Percentiles rank a stretch among this genome's conserved stretches.
Evolutionary conservation across 768 basidiomycete genomes (phyloP).

Genomic region (Pilatotrama ljubarskyi): DNA sequence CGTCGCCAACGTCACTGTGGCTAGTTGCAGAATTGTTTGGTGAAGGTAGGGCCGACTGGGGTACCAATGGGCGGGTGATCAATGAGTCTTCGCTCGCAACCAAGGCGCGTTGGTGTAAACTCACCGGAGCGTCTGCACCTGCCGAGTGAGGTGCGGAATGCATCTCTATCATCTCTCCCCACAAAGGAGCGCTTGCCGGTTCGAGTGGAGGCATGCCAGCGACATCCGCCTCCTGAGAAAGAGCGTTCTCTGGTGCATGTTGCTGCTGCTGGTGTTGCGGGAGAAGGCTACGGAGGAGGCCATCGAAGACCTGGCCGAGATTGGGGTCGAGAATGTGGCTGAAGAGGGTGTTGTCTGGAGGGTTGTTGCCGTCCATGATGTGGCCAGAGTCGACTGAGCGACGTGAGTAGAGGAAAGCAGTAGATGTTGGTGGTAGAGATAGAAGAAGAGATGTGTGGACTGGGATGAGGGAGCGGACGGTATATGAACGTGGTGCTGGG

Average conservation of each 20-base stretch:
- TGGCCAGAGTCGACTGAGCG: slow-evolving; percentile 1
- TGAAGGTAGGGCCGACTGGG: not conserved
- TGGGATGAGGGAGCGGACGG: not conserved
- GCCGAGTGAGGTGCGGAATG: not conserved
- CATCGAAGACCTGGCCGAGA: slow-evolving; percentile 10
- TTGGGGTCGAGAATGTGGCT: slow-evolving; percentile 18
- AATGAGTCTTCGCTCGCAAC: not conserved
- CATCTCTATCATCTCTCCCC: not conserved
- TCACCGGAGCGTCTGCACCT: not conserved
- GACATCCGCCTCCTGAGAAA: not conserved
- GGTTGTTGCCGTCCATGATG: slow-evolving; percentile 24
- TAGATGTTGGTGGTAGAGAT: slow-evolving; percentile 16
- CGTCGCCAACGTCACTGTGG: slow-evolving; percentile 1
- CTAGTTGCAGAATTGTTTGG: not conserved
- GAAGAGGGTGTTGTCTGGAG: slow-evolving; percentile 12
- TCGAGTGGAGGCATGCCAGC: slow-evolving; percentile 1
- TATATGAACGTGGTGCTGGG: not conserved
- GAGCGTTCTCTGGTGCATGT: not conserved
- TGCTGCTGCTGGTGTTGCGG: not conserved
- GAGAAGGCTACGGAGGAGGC: slow-evolving; percentile 11
- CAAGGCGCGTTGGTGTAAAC: not conserved
- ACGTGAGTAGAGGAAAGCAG: not conserved
- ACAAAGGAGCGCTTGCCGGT: not conserved
- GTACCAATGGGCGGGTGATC: not conserved
- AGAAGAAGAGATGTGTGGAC: slow-evolving; percentile 7